Conservation (phyloP, 805 yeast genomes). For the Saturnispora ahearnii region DNA sequence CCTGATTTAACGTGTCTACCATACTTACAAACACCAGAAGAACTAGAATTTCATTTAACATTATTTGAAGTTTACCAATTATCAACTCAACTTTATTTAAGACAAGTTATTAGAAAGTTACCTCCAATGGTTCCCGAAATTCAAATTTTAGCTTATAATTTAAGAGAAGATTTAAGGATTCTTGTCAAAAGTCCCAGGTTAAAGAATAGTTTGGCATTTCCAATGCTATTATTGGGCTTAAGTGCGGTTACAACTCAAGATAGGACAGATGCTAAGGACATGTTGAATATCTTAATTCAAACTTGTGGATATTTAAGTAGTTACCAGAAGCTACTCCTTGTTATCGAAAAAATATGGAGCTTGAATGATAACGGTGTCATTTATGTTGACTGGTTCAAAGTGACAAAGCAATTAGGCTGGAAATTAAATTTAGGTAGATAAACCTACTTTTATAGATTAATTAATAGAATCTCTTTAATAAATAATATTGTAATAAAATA, state of each 20-base stretch:
- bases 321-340: constrained; percentile 24
- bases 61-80: constrained; percentile 29
- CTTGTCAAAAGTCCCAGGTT: constrained; percentile 12
- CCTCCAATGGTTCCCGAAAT: constrained; percentile 25
- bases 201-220: constrained; percentile 29
- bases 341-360: constrained; percentile 30
- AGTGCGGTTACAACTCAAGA: constrained; percentile 23
- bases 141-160: constrained; percentile 14
- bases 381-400: constrained; percentile 33
- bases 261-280: constrained; percentile 19
- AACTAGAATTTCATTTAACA: constrained; percentile 25
- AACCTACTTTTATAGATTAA: background rate
- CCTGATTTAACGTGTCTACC: constrained; percentile 18
- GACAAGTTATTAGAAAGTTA: constrained; percentile 19
- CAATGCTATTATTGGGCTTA: constrained; percentile 31
- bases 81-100: constrained; percentile 20
- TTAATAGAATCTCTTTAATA: background rate
- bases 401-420: constrained; percentile 33
- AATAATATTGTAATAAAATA: background rate
- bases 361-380: constrained; percentile 27
- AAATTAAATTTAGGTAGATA: constrained; percentile 21
- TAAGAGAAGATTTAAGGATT: constrained; percentile 15
- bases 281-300: constrained; percentile 25
- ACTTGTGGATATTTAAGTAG: constrained; percentile 25
- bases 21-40: constrained; percentile 16